Evolutionary conservation across 2,329 filamentous ascomycete species (phyloP).

Genomic region (Corynespora cassiicola): DNA sequence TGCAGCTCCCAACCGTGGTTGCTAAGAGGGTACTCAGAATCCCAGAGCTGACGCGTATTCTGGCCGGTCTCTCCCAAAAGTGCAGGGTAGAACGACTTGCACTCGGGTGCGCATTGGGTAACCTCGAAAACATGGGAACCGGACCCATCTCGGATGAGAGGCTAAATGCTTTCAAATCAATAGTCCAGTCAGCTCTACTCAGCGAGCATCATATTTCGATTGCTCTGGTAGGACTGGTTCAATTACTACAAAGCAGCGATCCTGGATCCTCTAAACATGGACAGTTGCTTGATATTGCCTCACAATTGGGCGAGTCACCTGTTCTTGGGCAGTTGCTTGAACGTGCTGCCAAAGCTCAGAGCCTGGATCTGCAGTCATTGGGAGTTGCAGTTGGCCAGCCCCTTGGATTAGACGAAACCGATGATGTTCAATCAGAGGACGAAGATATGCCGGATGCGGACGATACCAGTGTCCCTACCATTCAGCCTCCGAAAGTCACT

Average conservation of each 20-base stretch:
- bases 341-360: conserved; percentile 69
- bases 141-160: conserved; percentile 21
- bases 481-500: conserved; percentile 31
- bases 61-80: conserved; percentile 68
- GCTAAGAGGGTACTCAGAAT: conserved; percentile 72
- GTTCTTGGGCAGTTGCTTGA: conserved; percentile 65
- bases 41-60: conserved; percentile 63
- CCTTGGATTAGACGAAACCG: conserved; percentile 17
- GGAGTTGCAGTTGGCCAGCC: conserved; percentile 46
- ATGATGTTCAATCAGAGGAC: conserved; percentile 49
- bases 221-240: conserved; percentile 69
- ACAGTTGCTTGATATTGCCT: conserved; percentile 38
- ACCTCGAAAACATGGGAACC: conserved; percentile 22
- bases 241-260: conserved; percentile 50
- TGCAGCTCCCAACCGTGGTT: conserved; percentile 72
- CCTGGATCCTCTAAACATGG: conserved; percentile 36
- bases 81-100: conserved; percentile 74
- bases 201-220: conserved; percentile 69
- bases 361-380: conserved; percentile 72
- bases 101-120: conserved; percentile 70
- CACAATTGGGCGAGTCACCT: conserved; percentile 35
- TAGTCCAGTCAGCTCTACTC: conserved; percentile 66
- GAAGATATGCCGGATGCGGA: conserved; percentile 58
- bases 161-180: conserved; percentile 61
- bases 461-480: conserved; percentile 12